Percentiles rank a stretch among this genome's conserved stretches.
These are phyloP conservation scores for Nemania diffusa DNA, from an alignment of 2,329 filamentous ascomycete species.

Conservation along the genomic window DNA sequence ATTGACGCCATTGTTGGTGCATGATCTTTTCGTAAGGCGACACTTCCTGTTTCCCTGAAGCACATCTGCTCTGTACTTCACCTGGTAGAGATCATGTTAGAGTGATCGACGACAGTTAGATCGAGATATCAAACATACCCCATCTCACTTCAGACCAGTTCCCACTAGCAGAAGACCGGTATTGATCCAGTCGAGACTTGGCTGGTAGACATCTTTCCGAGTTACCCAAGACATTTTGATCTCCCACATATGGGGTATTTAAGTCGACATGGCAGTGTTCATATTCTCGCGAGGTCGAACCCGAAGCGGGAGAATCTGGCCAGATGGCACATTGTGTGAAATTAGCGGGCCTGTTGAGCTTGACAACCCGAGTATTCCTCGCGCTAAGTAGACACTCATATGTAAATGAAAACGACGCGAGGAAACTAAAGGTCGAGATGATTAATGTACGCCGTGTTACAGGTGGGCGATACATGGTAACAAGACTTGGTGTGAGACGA, in stretches of 20 bases:
- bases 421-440: not conserved
- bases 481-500: not conserved
- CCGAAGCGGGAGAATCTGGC: not conserved
- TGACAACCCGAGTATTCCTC: not conserved
- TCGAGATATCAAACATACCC: constrained; percentile 27
- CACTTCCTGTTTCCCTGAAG: constrained; percentile 8
- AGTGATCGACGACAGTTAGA: not conserved
- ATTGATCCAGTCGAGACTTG: constrained; percentile 26
- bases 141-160: constrained; percentile 37
- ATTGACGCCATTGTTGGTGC: constrained; percentile 21
- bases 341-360: not conserved
- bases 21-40: constrained; percentile 13
- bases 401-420: not conserved
- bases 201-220: constrained; percentile 24
- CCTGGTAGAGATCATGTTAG: constrained; percentile 4
- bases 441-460: not conserved
- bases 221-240: constrained; percentile 23
- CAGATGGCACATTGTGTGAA: not conserved
- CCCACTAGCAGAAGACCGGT: constrained; percentile 13
- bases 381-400: not conserved
- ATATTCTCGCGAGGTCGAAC: not conserved
- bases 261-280: constrained; percentile 8
- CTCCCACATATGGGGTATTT: constrained; percentile 23
- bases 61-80: constrained; percentile 4
- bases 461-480: constrained; percentile 1